phyloP scores from a whole-genome alignment of 768 basidiomycete species.

The Candolleomyces eurysporus region DNA sequence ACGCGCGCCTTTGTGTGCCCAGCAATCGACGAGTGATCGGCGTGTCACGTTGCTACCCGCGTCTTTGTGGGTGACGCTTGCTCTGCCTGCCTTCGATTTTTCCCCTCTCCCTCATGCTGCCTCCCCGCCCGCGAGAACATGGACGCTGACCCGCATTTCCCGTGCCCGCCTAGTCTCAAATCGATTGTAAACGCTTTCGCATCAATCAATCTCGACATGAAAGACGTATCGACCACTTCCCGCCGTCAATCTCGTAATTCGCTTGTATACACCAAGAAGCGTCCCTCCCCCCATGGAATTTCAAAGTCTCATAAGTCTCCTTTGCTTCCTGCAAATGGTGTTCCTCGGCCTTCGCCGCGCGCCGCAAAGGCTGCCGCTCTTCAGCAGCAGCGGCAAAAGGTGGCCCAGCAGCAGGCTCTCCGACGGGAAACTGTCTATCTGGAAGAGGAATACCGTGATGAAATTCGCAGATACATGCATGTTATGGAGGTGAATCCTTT shows the following conservation, averaged over 20 bases:
- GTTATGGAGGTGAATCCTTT: slow-evolving; percentile 89
- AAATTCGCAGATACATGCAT: slow-evolving; percentile 93
- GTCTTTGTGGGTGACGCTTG: background rate
- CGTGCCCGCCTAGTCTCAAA: slow-evolving; percentile 36
- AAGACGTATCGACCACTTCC: slow-evolving; percentile 64
- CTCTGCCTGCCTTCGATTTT: slow-evolving; percentile 6
- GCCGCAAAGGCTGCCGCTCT: slow-evolving; percentile 58
- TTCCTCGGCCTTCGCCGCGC: slow-evolving; percentile 61
- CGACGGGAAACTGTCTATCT: slow-evolving; percentile 74
- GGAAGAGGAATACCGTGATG: slow-evolving; percentile 94
- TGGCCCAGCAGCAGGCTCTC: slow-evolving; percentile 55
- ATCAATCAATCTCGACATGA: slow-evolving; percentile 60
- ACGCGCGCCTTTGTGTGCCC: background rate
- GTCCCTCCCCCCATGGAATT: slow-evolving; percentile 79
- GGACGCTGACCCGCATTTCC: slow-evolving; percentile 23
- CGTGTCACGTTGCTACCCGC: slow-evolving; percentile 9
- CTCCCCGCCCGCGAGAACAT: slow-evolving; percentile 17
- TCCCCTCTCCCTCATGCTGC: slow-evolving; percentile 16
- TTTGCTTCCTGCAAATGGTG: slow-evolving; percentile 47
- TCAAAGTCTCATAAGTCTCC: slow-evolving; percentile 64
- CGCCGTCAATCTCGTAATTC: slow-evolving; percentile 62
- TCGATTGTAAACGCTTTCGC: slow-evolving; percentile 43
- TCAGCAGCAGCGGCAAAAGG: slow-evolving; percentile 62
- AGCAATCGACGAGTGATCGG: slow-evolving; percentile 5
- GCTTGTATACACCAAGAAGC: slow-evolving; percentile 78